Base-by-base conservation (phyloP, 208 protist species). In the Herpetomonas samuelpessoai region DNA sequence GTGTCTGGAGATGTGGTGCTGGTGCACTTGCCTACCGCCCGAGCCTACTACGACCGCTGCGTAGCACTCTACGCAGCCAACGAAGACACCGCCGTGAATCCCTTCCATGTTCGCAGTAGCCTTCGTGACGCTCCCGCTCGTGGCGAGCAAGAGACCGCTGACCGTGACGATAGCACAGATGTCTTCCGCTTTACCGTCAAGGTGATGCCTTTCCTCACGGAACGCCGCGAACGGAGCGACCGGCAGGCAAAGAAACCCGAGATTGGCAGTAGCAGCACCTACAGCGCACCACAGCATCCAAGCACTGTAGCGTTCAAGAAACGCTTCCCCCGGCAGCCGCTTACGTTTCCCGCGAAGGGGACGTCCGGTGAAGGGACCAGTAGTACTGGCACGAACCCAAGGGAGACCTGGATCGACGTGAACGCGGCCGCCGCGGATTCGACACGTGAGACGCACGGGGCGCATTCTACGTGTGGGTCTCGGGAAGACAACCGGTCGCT, bases 11-110 rank as follows among this genome's bases (percentile, higher is more conserved):
- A 79, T n/a, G 44, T 65, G 14, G 62, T 57, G 49, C 22, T 75
- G 9, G 78, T 73, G 62, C 64, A 86, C 56, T 57, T 86, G 1
- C 79, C 79, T 1, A 70, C 71, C 0, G 65, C 67, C 10, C 61
- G 62, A 3, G 62, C 73, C 38, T 62, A 68, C 57, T 71, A 75
- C 50, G 38, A 54, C 4, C 53, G 30, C 12, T 58, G 53, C 21
- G 6, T 28, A 12, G 21, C 16, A 26, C 24, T 56, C 7, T 35
- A 56, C 24, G 9, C 24, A 14, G 31, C 41, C 26, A 24, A 61
- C 31, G 22, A 22, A 6, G 24, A 26, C 47, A 30, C 22, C 30
- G 7, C 31, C 31, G 3, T 18, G 45, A 16, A 29, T 18, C 53
- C 38, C 21, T n/a, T 22, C 22, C 21, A 30, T 30, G 18, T 29